Evolutionary conservation across 768 basidiomycete genomes (phyloP).

Genomic region (Lepiota brunneoincarnata): DNA sequence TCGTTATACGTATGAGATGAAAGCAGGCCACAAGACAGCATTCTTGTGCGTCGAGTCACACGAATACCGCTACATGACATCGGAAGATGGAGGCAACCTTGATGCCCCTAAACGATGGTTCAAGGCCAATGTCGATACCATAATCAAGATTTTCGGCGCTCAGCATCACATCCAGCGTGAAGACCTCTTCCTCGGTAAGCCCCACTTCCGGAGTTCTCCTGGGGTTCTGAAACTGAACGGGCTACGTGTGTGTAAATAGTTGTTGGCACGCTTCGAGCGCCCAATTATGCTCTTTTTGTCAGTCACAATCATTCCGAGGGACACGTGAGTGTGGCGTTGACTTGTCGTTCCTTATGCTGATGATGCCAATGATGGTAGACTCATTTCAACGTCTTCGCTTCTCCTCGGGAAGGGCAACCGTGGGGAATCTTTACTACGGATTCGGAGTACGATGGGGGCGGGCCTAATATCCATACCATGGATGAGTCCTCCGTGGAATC

Average conservation of each 20-base stretch:
- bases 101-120: slow-evolving; percentile 23
- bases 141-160: slow-evolving; percentile 17
- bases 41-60: slow-evolving; percentile 22
- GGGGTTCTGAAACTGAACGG: not conserved
- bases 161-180: slow-evolving; percentile 22
- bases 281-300: slow-evolving; percentile 21
- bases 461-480: slow-evolving; percentile 4
- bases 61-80: slow-evolving; percentile 22
- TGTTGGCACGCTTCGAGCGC: slow-evolving; percentile 19
- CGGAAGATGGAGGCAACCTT: slow-evolving; percentile 14
- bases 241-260: slow-evolving; percentile 3
- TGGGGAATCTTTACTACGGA: slow-evolving; percentile 22
- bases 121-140: slow-evolving; percentile 20
- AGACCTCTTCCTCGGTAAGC: slow-evolving; percentile 21
- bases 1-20: slow-evolving; percentile 13
- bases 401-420: slow-evolving; percentile 16
- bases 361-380: slow-evolving; percentile 10
- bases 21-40: slow-evolving; percentile 20
- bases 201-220: not conserved
- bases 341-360: not conserved
- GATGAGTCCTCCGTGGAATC: slow-evolving; percentile 26
- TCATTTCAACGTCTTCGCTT: slow-evolving; percentile 19
- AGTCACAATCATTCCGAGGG: slow-evolving; percentile 21
- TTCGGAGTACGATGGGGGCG: slow-evolving; percentile 13
- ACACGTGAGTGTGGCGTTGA: slow-evolving; percentile 15